These are phyloP conservation scores for Mortierella sp. DNA, from an alignment of 371 early-diverging fungal species.

Conservation along the genomic window DNA sequence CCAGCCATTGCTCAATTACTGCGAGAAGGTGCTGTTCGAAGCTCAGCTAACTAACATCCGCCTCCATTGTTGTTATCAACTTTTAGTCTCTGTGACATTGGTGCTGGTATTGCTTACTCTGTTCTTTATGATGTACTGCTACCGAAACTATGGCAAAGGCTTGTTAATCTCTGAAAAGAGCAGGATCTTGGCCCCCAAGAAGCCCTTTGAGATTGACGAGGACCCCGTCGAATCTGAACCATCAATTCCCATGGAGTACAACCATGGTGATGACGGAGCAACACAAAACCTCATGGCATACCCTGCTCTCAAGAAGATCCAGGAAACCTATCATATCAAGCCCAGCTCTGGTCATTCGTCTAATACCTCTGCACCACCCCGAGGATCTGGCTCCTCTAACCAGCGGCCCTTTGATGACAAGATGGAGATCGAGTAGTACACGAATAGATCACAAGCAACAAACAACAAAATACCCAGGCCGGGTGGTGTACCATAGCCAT, in stretches of 20 bases:
- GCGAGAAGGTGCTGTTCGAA: background rate
- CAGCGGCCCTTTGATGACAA: constrained; percentile 28
- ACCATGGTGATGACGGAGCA: constrained; percentile 30
- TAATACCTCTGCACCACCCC: background rate
- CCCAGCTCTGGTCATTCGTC: constrained; percentile 2
- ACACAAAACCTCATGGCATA: constrained; percentile 47
- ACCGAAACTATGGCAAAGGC: constrained; percentile 57
- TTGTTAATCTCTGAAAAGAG: constrained; percentile 39
- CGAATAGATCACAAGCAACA: too few relatives aligned
- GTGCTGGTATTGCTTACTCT: constrained; percentile 43
- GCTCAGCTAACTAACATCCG: too few relatives aligned
- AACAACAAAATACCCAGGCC: background rate
- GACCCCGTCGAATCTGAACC: constrained; percentile 34
- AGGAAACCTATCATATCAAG: constrained; percentile 39
- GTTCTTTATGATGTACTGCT: constrained; percentile 55
- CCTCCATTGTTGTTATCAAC: background rate
- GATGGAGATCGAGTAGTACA: constrained; percentile 50
- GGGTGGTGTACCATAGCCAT: background rate
- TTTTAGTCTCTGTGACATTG: constrained; percentile 48
- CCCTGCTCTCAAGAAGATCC: constrained; percentile 51
- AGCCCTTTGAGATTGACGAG: constrained; percentile 57
- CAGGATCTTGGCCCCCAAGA: constrained; percentile 11
- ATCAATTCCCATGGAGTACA: constrained; percentile 26
- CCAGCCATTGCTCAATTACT: background rate
- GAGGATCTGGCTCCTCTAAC: background rate